Evolutionary conservation across 345 rosid species (phyloP).

Genomic region (Iberis pinnata): DNA sequence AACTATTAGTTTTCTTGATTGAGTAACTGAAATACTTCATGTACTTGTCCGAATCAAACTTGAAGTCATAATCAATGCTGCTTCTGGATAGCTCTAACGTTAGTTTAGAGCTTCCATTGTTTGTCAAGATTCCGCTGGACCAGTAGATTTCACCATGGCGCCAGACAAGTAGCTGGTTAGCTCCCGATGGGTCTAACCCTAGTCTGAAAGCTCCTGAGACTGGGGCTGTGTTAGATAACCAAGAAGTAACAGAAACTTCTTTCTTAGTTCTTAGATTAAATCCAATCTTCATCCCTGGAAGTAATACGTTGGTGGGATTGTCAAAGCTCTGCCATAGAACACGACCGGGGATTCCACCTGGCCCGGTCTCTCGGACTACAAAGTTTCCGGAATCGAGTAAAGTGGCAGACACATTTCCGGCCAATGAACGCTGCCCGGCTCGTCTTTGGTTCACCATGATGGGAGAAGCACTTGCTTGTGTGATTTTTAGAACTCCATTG

Average conservation of each 20-base stretch:
- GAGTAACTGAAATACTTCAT: conserved; percentile 48
- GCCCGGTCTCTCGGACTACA: conserved; percentile 29
- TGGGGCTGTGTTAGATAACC: conserved; percentile 42
- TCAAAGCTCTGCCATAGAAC: conserved; percentile 66
- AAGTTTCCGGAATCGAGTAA: conserved; percentile 49
- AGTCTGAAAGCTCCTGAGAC: conserved; percentile 54
- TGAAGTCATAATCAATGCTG: conserved; percentile 34
- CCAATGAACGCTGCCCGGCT: not conserved
- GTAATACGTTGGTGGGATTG: conserved; percentile 41
- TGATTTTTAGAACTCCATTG: conserved; percentile 44
- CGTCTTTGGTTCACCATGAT: conserved; percentile 33
- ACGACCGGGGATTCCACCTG: conserved; percentile 30
- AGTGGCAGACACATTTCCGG: conserved; percentile 33
- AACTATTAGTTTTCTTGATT: conserved; percentile 22
- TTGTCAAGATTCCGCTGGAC: conserved; percentile 46
- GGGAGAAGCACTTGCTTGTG: conserved; percentile 26
- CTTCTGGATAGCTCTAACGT: conserved; percentile 31
- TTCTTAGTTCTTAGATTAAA: conserved; percentile 37
- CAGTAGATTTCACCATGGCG: conserved; percentile 41
- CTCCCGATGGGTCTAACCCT: conserved; percentile 41
- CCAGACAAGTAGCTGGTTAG: conserved; percentile 45
- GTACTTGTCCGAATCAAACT: conserved; percentile 29
- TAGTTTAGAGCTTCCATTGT: conserved; percentile 36
- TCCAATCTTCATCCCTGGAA: conserved; percentile 69
- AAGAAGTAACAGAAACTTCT: conserved; percentile 43